Conservation (phyloP, 192 early-diverging fungal species). For the Borealophlyctis nickersoniae region DNA sequence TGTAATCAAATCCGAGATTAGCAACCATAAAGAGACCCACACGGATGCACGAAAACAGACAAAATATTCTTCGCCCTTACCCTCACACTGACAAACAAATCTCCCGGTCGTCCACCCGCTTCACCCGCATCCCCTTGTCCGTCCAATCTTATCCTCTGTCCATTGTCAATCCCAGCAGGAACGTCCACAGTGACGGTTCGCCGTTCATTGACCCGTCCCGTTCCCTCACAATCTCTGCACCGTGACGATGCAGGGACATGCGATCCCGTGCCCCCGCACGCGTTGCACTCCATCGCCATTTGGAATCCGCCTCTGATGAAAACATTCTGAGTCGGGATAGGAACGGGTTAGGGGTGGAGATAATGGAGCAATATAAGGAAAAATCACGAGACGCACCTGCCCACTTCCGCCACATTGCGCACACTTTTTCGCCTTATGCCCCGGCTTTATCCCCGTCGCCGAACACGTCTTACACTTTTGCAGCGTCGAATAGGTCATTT, state of each 20-base stretch:
- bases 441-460: conserved; percentile 77
- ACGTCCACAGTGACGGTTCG: conserved; percentile 72
- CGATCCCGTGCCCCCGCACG: conserved; percentile 81
- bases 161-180: conserved; percentile 80
- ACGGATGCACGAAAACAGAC: not conserved
- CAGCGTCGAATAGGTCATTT: conserved; percentile 64
- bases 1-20: not conserved
- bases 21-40: not conserved
- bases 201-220: conserved; percentile 74
- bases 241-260: conserved; percentile 59
- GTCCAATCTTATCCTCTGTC: conserved; percentile 71
- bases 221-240: conserved; percentile 78
- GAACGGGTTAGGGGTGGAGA: too few relatives aligned
- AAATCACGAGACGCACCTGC: conserved; percentile 44
- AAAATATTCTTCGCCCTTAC: too few relatives aligned
- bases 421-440: conserved; percentile 70
- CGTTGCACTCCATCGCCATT: conserved; percentile 76
- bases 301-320: conserved; percentile 88
- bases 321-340: not conserved
- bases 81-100: conserved; percentile 79
- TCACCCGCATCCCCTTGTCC: conserved; percentile 82
- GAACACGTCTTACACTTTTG: conserved; percentile 73
- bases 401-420: conserved; percentile 78
- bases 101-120: conserved; percentile 73
- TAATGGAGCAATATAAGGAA: too few relatives aligned